Conservation (phyloP, 768 basidiomycete species). For the Tubosaeta sp. region DNA sequence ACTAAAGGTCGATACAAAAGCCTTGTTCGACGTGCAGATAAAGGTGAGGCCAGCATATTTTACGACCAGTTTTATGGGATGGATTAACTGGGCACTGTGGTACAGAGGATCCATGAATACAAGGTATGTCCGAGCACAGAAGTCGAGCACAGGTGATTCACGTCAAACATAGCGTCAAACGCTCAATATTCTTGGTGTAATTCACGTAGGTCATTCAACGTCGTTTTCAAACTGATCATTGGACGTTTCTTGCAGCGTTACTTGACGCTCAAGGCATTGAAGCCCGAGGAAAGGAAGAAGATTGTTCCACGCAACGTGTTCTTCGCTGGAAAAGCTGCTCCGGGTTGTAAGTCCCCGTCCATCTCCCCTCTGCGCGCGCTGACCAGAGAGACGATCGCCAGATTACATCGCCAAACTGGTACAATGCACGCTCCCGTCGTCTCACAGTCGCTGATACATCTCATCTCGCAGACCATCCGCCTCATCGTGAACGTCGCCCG, state of each 20-base stretch:
- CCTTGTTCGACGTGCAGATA: slow-evolving; percentile 91
- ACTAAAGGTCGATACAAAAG: slow-evolving; percentile 64
- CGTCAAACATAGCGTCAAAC: slow-evolving; percentile 67
- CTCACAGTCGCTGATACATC: neutral
- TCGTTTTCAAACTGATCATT: neutral
- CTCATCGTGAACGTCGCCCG: slow-evolving; percentile 89
- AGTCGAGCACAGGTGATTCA: neutral
- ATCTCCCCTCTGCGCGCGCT: neutral
- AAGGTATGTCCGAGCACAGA: slow-evolving; percentile 44
- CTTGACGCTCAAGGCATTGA: slow-evolving; percentile 73
- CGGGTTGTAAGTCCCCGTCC: slow-evolving; percentile 59
- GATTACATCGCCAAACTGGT: slow-evolving; percentile 92
- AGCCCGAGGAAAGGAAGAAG: slow-evolving; percentile 74
- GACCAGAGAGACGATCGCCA: slow-evolving; percentile 22
- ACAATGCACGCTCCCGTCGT: neutral
- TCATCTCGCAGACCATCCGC: slow-evolving; percentile 63
- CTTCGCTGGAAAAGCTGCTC: slow-evolving; percentile 97
- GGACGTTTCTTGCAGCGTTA: slow-evolving; percentile 56
- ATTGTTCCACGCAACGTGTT: slow-evolving; percentile 86
- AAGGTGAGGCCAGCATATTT: slow-evolving; percentile 42
- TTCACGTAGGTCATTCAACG: slow-evolving; percentile 54
- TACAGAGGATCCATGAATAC: slow-evolving; percentile 85
- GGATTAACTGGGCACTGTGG: slow-evolving; percentile 1
- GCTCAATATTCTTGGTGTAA: slow-evolving; percentile 87
- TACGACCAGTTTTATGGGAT: neutral